Percentiles rank a stretch among this genome's conserved stretches.
Conservation (phyloP, 2,329 filamentous ascomycete genomes). For the Cyanodermella asteris region DNA sequence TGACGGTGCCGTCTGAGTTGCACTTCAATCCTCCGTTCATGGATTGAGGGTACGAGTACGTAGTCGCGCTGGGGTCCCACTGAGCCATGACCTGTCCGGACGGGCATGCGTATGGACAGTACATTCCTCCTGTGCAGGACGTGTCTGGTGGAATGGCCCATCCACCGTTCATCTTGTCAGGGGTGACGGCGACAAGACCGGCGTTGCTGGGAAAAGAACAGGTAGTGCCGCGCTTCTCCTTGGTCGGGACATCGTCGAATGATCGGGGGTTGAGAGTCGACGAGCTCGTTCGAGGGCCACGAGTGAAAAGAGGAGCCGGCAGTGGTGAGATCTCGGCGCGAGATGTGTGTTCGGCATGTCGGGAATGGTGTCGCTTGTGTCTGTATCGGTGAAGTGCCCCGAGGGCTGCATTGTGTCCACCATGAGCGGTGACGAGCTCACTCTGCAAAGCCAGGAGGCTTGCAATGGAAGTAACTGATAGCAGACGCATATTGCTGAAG, state of each 20-base stretch:
- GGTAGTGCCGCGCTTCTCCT: slow-evolving; percentile 31
- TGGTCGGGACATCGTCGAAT: slow-evolving; percentile 11
- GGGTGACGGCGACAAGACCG: slow-evolving; percentile 47
- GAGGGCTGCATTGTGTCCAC: too few relatives aligned
- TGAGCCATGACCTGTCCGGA: slow-evolving; percentile 56
- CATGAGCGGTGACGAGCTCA: too few relatives aligned
- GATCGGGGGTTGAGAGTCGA: too few relatives aligned
- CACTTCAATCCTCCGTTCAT: slow-evolving; percentile 62
- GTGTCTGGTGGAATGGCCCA: slow-evolving; percentile 66
- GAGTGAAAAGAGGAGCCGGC: too few relatives aligned
- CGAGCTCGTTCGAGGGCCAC: too few relatives aligned
- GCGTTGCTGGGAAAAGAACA: slow-evolving; percentile 47
- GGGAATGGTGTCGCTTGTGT: too few relatives aligned
- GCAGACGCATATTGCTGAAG: too few relatives aligned
- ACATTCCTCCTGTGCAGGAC: slow-evolving; percentile 41
- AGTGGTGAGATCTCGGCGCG: too few relatives aligned
- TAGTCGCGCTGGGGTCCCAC: slow-evolving; percentile 48
- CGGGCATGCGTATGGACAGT: slow-evolving; percentile 59
- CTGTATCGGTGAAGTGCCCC: too few relatives aligned
- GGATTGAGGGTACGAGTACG: slow-evolving; percentile 45
- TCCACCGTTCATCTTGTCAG: slow-evolving; percentile 41
- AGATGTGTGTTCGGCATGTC: too few relatives aligned
- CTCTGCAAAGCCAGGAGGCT: too few relatives aligned
- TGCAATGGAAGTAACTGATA: too few relatives aligned
- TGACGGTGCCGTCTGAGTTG: slow-evolving; percentile 39